Conservation (phyloP, 2,329 filamentous ascomycete species). For the Hyphodiscus sp. region DNA sequence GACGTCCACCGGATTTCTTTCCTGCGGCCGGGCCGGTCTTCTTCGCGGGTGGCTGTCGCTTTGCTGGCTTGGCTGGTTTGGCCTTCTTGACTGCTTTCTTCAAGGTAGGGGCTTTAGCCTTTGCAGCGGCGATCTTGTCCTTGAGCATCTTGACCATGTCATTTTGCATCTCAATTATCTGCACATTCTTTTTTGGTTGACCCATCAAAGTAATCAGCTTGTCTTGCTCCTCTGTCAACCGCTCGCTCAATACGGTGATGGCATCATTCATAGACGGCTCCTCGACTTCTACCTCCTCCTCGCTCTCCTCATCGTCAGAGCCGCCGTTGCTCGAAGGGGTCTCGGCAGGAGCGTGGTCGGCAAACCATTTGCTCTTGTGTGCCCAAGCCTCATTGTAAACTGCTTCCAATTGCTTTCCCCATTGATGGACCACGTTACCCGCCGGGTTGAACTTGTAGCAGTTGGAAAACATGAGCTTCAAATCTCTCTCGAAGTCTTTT, state of each 20-base stretch:
- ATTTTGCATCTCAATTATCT: constrained; percentile 28
- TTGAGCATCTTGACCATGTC: constrained; percentile 62
- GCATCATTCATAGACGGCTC: constrained; percentile 34
- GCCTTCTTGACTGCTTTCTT: constrained; percentile 48
- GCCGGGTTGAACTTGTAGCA: constrained; percentile 88
- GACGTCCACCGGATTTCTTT: constrained; percentile 34
- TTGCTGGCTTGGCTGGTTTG: constrained; percentile 34
- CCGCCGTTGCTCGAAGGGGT: constrained; percentile 62
- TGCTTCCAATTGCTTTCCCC: constrained; percentile 67
- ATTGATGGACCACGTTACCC: constrained; percentile 64
- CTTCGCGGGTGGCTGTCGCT: constrained; percentile 29
- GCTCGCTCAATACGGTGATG: constrained; percentile 36
- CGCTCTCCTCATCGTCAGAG: constrained; percentile 63
- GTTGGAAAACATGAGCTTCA: constrained; percentile 79
- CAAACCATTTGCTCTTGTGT: constrained; percentile 75
- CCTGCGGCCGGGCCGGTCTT: constrained; percentile 28
- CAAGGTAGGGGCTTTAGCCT: constrained; percentile 6
- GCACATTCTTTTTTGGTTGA: constrained; percentile 45
- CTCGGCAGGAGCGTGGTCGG: constrained; percentile 62
- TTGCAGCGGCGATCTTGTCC: constrained; percentile 49
- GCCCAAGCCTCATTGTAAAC: constrained; percentile 71
- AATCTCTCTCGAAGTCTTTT: constrained; percentile 80
- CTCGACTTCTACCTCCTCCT: constrained; percentile 53
- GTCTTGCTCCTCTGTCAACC: constrained; percentile 46
- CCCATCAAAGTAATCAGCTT: constrained; percentile 49